Conservation (phyloP, 139 green algal genomes). For the Astrephomene gubernaculifera region DNA sequence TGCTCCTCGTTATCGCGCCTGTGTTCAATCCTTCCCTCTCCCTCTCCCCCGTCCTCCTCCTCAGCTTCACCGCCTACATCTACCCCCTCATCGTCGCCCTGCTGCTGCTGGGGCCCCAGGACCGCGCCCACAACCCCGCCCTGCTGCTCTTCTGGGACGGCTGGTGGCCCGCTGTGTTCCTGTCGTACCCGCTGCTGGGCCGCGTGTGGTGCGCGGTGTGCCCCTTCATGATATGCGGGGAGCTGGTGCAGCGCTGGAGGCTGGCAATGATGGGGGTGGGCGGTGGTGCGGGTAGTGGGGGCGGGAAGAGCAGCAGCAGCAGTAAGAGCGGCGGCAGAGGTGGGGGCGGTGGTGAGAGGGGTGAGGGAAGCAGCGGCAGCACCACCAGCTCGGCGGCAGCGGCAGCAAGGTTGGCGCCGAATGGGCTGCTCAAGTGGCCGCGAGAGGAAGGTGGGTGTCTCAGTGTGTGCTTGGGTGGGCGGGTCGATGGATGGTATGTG, state of each 20-base stretch:
- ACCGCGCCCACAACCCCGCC: slow-evolving; percentile 77
- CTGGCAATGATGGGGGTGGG: background rate
- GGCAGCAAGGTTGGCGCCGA: too few species aligned
- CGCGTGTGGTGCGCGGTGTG: slow-evolving; percentile 86
- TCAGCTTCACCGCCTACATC: slow-evolving; percentile 60
- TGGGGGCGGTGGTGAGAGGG: too few species aligned
- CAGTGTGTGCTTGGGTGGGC: too few species aligned
- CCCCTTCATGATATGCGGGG: slow-evolving; percentile 91
- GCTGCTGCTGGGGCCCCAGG: slow-evolving; percentile 76
- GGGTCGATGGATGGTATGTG: too few species aligned
- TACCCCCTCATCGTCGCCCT: slow-evolving; percentile 68
- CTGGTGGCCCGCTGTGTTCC: slow-evolving; percentile 87
- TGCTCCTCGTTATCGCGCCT: too few species aligned
- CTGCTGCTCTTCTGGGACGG: slow-evolving; percentile 85
- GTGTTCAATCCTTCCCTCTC: too few species aligned
- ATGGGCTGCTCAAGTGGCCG: slow-evolving; percentile 86
- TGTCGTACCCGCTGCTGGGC: slow-evolving; percentile 84
- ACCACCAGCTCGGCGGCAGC: slow-evolving; percentile 43
- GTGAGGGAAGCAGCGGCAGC: too few species aligned
- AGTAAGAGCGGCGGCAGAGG: too few species aligned
- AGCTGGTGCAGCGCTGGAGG: slow-evolving; percentile 78
- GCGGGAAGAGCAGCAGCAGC: too few species aligned
- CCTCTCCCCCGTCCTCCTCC: background rate
- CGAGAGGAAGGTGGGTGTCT: slow-evolving; percentile 45
- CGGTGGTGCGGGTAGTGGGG: too few species aligned